Percentiles rank a stretch among this genome's conserved stretches.
phyloP scores from a whole-genome alignment of 73 alveolate species.

The Paramecium primaurelia region DNA sequence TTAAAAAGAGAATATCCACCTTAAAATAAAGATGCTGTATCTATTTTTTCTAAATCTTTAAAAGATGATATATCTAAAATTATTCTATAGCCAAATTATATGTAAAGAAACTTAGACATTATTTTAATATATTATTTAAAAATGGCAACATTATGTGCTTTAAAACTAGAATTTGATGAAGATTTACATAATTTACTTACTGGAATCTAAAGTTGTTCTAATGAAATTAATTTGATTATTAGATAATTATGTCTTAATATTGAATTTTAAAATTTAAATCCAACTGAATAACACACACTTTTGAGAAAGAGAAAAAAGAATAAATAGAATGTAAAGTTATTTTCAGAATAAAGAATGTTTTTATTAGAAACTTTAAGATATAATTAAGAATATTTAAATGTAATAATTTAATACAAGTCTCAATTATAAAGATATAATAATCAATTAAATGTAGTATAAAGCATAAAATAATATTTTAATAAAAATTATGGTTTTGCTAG shows the following conservation, averaged over 20 bases:
- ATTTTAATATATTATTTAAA: background rate
- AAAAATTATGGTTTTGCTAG: background rate
- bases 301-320: background rate
- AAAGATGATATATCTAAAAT: background rate
- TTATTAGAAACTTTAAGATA: background rate
- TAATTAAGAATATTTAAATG: background rate
- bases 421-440: background rate
- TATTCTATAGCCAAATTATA: background rate
- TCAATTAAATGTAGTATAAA: background rate
- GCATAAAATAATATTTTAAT: background rate
- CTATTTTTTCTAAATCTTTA: background rate
- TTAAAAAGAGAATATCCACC: background rate
- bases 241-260: background rate
- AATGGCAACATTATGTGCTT: background rate
- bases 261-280: background rate
- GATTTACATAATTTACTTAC: background rate
- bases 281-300: background rate
- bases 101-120: background rate
- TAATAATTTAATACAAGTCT: background rate
- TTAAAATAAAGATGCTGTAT: background rate
- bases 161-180: background rate
- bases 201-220: background rate
- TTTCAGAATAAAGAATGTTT: background rate
- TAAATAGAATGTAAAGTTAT: background rate
- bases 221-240: background rate